These are phyloP conservation scores for Centella asiatica DNA, from an alignment of 129 eudicot genomes.

Conservation along the genomic window DNA sequence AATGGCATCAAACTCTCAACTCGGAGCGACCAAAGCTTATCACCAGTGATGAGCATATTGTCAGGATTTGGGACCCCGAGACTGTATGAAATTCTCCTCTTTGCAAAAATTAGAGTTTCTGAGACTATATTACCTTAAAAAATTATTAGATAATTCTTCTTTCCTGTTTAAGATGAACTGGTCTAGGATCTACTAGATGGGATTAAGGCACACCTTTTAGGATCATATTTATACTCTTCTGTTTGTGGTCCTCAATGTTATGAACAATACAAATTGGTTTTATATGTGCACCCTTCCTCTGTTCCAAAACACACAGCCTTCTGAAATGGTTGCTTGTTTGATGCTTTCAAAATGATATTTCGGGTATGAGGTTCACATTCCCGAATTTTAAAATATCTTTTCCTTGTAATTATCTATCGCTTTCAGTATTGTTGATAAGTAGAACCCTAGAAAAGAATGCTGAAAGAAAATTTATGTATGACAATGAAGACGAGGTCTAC, in stretches of 20 bases:
- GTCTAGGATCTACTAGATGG: not conserved
- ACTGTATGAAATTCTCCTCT: slow-evolving; percentile 43
- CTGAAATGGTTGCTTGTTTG: too few relatives aligned
- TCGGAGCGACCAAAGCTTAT: slow-evolving; percentile 58
- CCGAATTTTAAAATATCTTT: too few relatives aligned
- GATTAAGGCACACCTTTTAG: not conserved
- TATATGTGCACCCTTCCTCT: too few relatives aligned
- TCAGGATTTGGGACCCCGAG: slow-evolving; percentile 98
- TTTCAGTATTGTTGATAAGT: too few relatives aligned
- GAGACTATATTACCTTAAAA: not conserved
- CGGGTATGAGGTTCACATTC: too few relatives aligned
- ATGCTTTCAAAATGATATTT: too few relatives aligned
- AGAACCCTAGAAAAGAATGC: too few relatives aligned
- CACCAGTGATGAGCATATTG: slow-evolving; percentile 72
- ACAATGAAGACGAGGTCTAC: too few relatives aligned
- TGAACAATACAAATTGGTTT: not conserved
- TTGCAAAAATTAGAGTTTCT: not conserved
- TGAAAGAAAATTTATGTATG: too few relatives aligned
- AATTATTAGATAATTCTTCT: not conserved
- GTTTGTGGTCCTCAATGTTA: not conserved
- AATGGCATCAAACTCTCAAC: slow-evolving; percentile 85
- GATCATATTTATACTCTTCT: not conserved
- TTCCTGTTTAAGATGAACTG: not conserved
- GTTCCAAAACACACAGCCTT: too few relatives aligned
- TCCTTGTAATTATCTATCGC: too few relatives aligned